Evolutionary conservation across 2,329 filamentous ascomycete genomes (phyloP), one percentile per base, ranked within the genome.

Genomic region (Fusarium xylarioides): DNA sequence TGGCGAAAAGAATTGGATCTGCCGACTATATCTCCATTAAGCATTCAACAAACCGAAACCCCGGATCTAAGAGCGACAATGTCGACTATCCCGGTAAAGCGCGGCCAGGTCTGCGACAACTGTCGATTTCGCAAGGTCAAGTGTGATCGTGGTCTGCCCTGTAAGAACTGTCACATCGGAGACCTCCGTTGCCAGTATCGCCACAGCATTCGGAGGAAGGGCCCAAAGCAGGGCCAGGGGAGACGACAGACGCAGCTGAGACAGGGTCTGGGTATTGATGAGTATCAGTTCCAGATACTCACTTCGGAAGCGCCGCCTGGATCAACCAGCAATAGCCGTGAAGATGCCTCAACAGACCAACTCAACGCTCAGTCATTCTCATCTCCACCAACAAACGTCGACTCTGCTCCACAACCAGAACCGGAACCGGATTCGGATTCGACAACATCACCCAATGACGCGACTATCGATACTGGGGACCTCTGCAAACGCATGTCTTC

Each of bases 91-190:
- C 49, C 47, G 23, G 50, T 49, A 38, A 68, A 66, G 40, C 63
- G 72, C 16, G 44, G 63, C 34, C 78, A 79, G 52, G 77, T 78
- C 11, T 80, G 78, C 66, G 78, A 80, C 50, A 80, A 76, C 62
- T 80, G 78, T 44, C 78, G 78, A 44, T 80, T 76, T 50, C 76
- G 80, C 59, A 81, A 81, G 61, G 78, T 80, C 56, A 81, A 80
- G 60, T 81, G 80, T 57, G 79, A 81, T 62, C 78, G 80, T 18
- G 77, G 74, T 5, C 49, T 74, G 32, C 80, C 79, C 12, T 80
- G 79, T 56, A 76, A 68, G 61, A 79, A 77, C 52, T 81, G 79
- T 71, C 63, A 74, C 56, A 57, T 70, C 34, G 73, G 73, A 7
- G 67, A 74, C n/a, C 70, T 80, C 53, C 74, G 63, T 32, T 81